Percentiles rank a stretch among this genome's conserved stretches.
Evolutionary conservation across 768 basidiomycete genomes (phyloP).

Genomic region (Russula abietina): DNA sequence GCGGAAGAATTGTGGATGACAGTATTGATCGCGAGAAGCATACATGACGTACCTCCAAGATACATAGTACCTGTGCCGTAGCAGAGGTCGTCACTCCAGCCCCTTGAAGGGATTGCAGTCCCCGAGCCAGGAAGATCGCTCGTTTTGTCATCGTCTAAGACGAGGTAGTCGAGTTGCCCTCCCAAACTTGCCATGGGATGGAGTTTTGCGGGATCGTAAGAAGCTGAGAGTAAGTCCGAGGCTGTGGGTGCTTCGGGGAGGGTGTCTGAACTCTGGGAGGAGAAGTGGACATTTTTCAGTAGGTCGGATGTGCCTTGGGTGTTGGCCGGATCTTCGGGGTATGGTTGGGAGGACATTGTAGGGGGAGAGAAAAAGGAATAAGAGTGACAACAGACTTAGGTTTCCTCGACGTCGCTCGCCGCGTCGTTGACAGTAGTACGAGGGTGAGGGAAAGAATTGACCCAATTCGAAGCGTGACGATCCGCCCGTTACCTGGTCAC

Average conservation of each 20-base stretch:
- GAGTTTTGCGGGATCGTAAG: conserved; percentile 86
- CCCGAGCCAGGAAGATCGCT: conserved; percentile 82
- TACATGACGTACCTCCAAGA: conserved; percentile 74
- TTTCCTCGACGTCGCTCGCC: conserved; percentile 13
- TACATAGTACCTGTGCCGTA: conserved; percentile 99
- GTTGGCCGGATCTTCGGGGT: conserved; percentile 1
- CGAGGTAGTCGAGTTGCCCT: conserved; percentile 90
- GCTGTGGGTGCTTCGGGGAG: conserved; percentile 67
- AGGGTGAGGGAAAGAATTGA: background rate
- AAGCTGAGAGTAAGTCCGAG: conserved; percentile 76
- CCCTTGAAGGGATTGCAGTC: conserved; percentile 89
- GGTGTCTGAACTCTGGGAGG: conserved; percentile 32
- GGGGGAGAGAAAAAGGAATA: background rate
- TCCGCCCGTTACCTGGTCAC: conserved; percentile 7
- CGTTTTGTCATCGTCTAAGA: conserved; percentile 95
- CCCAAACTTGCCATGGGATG: conserved; percentile 92
- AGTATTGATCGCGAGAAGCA: conserved; percentile 25
- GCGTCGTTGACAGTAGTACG: conserved; percentile 1
- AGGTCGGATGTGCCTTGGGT: conserved; percentile 20
- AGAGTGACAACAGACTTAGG: background rate
- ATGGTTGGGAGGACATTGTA: conserved; percentile 17
- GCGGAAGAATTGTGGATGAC: conserved; percentile 37
- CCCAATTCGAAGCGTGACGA: conserved; percentile 21
- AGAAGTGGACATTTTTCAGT: conserved; percentile 24
- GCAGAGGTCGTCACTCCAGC: conserved; percentile 99